phyloP scores from a whole-genome alignment of 148 eudicot genomes.

The Pouteria glomerata region DNA sequence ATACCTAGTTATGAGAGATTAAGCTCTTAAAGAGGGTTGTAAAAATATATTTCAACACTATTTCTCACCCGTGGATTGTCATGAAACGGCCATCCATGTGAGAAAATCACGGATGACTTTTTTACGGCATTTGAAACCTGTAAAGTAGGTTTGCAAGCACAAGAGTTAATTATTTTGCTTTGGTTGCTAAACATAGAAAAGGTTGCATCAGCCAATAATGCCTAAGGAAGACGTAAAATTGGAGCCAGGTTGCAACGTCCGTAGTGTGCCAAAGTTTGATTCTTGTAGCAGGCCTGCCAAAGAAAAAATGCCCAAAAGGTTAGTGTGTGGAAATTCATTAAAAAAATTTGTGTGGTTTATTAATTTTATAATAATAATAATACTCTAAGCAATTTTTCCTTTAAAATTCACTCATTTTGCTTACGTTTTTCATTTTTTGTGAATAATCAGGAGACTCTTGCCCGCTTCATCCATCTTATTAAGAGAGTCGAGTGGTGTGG shows the following conservation, averaged over 20 bases:
- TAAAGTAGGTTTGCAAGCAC: background rate
- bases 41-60: too few species aligned
- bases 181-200: constrained; percentile 11
- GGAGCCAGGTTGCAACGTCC: constrained; percentile 12
- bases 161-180: background rate
- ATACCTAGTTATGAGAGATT: too few species aligned
- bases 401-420: background rate
- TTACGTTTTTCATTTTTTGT: background rate
- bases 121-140: too few species aligned
- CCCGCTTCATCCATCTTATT: constrained; percentile 76
- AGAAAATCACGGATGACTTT: too few species aligned
- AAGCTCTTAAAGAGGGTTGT: too few species aligned
- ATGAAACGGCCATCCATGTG: too few species aligned
- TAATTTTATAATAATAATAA: background rate
- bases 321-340: constrained; percentile 1
- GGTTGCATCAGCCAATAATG: constrained; percentile 5
- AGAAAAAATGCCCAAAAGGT: constrained; percentile 57
- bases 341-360: background rate
- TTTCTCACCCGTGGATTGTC: too few species aligned
- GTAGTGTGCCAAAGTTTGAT: constrained; percentile 11
- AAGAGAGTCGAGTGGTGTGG: constrained; percentile 40
- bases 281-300: constrained; percentile 21
- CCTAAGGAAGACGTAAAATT: constrained; percentile 27
- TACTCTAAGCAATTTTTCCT: background rate
- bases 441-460: constrained; percentile 62